Percentiles rank a stretch among this genome's conserved stretches.
Evolutionary conservation across 1,139 yeast species (phyloP).

Genomic region (Candida gigantensis): DNA sequence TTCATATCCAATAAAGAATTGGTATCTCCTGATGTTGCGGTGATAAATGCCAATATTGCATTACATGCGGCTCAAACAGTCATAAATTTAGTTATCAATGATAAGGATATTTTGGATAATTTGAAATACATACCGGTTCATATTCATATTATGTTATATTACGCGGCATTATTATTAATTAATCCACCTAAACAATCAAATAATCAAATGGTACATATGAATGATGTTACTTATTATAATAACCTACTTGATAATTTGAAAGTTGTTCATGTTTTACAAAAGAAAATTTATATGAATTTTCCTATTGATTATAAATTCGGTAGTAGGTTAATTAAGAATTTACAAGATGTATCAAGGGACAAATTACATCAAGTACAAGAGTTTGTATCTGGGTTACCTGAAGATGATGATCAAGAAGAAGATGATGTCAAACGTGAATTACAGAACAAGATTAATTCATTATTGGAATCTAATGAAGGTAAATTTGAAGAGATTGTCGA

Average conservation of each 20-base stretch:
- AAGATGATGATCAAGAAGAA: conserved; percentile 8
- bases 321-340: conserved; percentile 43
- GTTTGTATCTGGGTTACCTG: conserved; percentile 8
- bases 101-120: conserved; percentile 57
- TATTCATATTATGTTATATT: conserved; percentile 69
- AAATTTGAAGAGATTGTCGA: conserved; percentile 21
- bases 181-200: conserved; percentile 44
- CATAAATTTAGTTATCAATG: conserved; percentile 57
- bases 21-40: conserved; percentile 37
- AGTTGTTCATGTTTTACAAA: conserved; percentile 41
- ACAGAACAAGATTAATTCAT: conserved; percentile 7
- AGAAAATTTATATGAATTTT: conserved; percentile 43
- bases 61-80: conserved; percentile 66
- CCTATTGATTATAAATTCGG: conserved; percentile 61
- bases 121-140: conserved; percentile 69
- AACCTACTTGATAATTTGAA: conserved; percentile 29
- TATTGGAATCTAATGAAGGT: conserved; percentile 16
- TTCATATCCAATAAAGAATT: conserved; percentile 40
- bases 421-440: conserved; percentile 12
- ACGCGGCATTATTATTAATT: conserved; percentile 60
- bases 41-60: conserved; percentile 51
- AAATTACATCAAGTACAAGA: conserved; percentile 23
- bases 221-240: conserved; percentile 21
- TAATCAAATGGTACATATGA: conserved; percentile 18
- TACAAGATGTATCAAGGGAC: conserved; percentile 47